Percentiles rank a stretch among this genome's conserved stretches.
phyloP scores from a whole-genome alignment of 306 rosid species.

The Trifolium subterraneum region DNA sequence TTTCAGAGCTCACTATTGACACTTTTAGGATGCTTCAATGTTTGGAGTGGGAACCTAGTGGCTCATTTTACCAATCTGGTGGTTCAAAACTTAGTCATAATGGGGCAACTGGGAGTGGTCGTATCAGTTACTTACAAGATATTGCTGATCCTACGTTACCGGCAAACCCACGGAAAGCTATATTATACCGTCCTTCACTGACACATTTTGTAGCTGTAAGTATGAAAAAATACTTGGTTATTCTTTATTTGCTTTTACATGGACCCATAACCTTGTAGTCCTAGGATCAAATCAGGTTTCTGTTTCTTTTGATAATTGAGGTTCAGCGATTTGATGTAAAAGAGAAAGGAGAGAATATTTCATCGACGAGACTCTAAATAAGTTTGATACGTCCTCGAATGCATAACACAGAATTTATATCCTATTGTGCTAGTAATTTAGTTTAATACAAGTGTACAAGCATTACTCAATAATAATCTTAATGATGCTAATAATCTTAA shows the following conservation, averaged over 20 bases:
- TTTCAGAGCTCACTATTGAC: constrained; percentile 90
- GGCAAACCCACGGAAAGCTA: constrained; percentile 85
- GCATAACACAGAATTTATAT: neutral
- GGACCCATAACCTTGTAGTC: neutral
- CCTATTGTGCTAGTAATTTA: constrained; percentile 5
- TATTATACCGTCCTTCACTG: constrained; percentile 79
- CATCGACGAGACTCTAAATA: neutral
- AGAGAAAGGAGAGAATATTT: neutral
- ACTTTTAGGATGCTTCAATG: constrained; percentile 97
- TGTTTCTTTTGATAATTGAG: neutral
- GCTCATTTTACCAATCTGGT: constrained; percentile 76
- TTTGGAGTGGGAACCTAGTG: constrained; percentile 98
- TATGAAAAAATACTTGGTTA: constrained; percentile 37
- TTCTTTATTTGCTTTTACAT: constrained; percentile 30
- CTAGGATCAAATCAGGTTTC: neutral
- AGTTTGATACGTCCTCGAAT: constrained; percentile 1
- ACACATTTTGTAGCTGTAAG: constrained; percentile 95
- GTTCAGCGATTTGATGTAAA: constrained; percentile 24
- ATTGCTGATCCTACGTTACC: constrained; percentile 92
- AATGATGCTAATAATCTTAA: too few species aligned
- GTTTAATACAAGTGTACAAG: neutral
- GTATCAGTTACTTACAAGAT: constrained; percentile 75
- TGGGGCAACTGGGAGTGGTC: constrained; percentile 66
- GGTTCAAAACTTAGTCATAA: constrained; percentile 65
- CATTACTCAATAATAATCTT: neutral